Evolutionary conservation across 305 asterid genomes (phyloP).

Genomic region (Solanum hybrid): DNA sequence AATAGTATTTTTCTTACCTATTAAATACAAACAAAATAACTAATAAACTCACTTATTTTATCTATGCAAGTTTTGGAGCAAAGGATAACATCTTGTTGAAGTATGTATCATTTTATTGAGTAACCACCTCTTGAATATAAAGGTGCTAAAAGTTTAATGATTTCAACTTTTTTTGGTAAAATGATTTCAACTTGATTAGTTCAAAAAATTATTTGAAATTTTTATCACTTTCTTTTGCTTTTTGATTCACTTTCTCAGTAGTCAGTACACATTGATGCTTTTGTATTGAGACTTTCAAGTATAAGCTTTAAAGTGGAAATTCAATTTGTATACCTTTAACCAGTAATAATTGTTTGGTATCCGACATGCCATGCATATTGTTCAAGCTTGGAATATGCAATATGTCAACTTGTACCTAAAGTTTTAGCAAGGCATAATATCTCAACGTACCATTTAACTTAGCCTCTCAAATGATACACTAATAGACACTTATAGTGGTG

Average conservation of each 20-base stretch:
- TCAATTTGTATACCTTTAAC: not conserved
- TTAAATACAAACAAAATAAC: too few species aligned
- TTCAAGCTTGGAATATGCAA: not conserved
- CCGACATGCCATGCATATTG: not conserved
- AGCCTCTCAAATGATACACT: too few species aligned
- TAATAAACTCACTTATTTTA: not conserved
- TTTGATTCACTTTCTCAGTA: not conserved
- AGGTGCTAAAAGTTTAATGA: not conserved
- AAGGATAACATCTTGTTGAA: not conserved
- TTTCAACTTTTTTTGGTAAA: not conserved
- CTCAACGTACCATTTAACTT: too few species aligned
- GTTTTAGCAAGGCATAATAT: not conserved
- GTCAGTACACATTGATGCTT: not conserved
- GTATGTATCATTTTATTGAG: not conserved
- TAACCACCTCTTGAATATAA: not conserved
- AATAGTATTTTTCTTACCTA: not conserved
- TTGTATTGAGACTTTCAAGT: conserved; percentile 1
- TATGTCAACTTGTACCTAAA: not conserved
- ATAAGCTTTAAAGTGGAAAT: conserved; percentile 2
- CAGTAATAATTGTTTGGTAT: not conserved
- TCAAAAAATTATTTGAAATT: not conserved
- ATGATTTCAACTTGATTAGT: conserved; percentile 2
- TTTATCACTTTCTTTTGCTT: not conserved
- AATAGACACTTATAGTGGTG: too few species aligned
- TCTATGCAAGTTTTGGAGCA: not conserved